Evolutionary conservation across 192 early-diverging fungal species (phyloP), one percentile per base, ranked within the genome.

Genomic region (Podila epicladia): DNA sequence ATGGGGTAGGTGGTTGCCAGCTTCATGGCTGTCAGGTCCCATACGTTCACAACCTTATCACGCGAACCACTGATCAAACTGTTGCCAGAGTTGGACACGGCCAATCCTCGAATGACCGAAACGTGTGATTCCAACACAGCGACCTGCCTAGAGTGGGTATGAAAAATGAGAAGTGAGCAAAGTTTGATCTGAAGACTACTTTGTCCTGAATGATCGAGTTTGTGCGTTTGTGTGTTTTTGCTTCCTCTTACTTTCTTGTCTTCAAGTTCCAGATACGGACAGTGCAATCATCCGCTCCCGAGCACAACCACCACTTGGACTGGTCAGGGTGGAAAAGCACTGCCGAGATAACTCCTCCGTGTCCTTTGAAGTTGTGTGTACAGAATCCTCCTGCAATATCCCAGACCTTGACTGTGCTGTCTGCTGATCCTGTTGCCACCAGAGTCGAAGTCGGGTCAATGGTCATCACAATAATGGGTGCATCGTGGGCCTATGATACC

Each of bases 381-480:
- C 94, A 96, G 84, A 89, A 96, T 24, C 95, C 97, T 60, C 90
- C 87, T 62, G 93, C 93, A 68, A 96, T 94, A 82, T 99, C 97
- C 97, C 97, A 99, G 12, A 98, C 94, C 65, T 94, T 95, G 58
- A 99, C 92, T 13, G 94, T 95, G 67, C 91, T 92, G 82, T 99
- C 98, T 2, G 98, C 97, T 17, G 95, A 96, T 48, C 97, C 98
- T 3, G 97, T 98, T 12, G 98, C 98, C 9, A 98, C 95, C 29
- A 99, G 77, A 0, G 97, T 96, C 0, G 97, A 97, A 0, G 96
- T 92, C 15, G 82, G 71, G 78, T 98, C 97, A 72, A 95, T 94
- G 58, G 92, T 94, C 95, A 98, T 97, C 9, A 93, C 88, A 65
- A 99, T 89, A 24, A 98, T 92, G 11, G 96, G 97, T 1, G 97